phyloP scores from a whole-genome alignment of 2,329 filamentous ascomycete species.

The Aspergillus tamarii region DNA sequence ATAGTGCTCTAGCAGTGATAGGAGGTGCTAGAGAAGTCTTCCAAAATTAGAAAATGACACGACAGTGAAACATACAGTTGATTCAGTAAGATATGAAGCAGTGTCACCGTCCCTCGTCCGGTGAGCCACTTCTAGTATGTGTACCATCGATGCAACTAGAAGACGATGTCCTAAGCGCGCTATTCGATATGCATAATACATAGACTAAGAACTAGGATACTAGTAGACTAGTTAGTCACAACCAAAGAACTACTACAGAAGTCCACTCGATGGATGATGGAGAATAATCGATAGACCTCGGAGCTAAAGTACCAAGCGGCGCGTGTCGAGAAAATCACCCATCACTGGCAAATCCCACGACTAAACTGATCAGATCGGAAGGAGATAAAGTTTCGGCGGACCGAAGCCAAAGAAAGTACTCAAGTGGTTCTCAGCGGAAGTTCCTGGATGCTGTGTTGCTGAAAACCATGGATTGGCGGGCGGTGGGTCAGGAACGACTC shows the following conservation, averaged over 20 bases:
- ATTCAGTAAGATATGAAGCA: not conserved
- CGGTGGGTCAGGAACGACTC: not conserved
- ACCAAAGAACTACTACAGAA: not conserved
- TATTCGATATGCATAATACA: constrained; percentile 4
- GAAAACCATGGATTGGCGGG: not conserved
- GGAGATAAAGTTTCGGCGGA: constrained; percentile 1
- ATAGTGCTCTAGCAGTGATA: not conserved
- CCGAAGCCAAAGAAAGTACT: not conserved
- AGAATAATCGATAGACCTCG: not conserved
- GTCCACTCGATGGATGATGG: not conserved
- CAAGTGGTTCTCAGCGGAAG: not conserved
- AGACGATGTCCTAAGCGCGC: not conserved
- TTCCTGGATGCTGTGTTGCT: constrained; percentile 1
- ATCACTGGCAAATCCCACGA: not conserved
- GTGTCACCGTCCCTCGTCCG: not conserved
- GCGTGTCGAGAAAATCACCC: not conserved
- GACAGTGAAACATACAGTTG: not conserved
- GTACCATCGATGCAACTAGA: not conserved
- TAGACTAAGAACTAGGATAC: not conserved
- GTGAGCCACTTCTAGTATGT: not conserved
- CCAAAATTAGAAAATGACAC: constrained; percentile 2
- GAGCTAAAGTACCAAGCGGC: not conserved
- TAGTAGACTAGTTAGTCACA: not conserved
- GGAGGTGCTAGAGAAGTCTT: not conserved
- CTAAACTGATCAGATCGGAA: not conserved